Percentiles rank a stretch among this genome's conserved stretches.
Evolutionary conservation across 2,329 filamentous ascomycete species (phyloP).

Genomic region (Neurospora crassa): DNA sequence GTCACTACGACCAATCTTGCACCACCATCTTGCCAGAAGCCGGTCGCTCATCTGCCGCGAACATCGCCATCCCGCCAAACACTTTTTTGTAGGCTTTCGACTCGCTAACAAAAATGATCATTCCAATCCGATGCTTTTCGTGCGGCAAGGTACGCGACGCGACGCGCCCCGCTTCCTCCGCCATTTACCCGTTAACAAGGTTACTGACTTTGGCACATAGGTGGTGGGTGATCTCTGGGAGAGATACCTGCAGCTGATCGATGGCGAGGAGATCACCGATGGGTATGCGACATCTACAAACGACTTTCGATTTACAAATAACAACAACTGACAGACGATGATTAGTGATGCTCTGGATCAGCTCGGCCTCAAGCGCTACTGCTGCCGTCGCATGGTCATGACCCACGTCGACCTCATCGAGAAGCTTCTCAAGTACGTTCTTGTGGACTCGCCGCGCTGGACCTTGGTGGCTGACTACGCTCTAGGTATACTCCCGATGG

Average conservation of each 20-base stretch:
- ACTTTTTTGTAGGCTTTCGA: not conserved
- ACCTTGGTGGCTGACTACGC: conserved; percentile 6
- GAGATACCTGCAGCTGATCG: conserved; percentile 80
- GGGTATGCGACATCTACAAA: conserved; percentile 24
- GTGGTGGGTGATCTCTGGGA: conserved; percentile 98
- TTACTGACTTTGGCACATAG: conserved; percentile 38
- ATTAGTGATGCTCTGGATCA: conserved; percentile 89
- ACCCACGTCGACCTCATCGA: conserved; percentile 98
- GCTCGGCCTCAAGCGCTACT: conserved; percentile 89
- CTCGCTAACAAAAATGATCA: conserved; percentile 66
- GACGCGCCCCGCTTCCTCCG: not conserved
- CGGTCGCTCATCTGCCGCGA: not conserved
- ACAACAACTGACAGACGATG: conserved; percentile 18
- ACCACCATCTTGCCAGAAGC: not conserved
- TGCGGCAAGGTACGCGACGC: conserved; percentile 75
- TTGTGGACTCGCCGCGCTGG: not conserved
- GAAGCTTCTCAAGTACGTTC: conserved; percentile 80
- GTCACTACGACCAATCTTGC: not conserved
- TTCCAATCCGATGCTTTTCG: conserved; percentile 96
- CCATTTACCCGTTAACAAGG: conserved; percentile 5
- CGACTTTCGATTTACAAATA: not conserved
- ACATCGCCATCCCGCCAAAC: not conserved
- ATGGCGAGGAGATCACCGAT: conserved; percentile 71
- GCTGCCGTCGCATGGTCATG: conserved; percentile 99
- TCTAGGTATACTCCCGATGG: conserved; percentile 52